These are phyloP conservation scores for Hirsutella rhossiliensis DNA, from an alignment of 2,329 filamentous ascomycete species.

Conservation along the genomic window DNA sequence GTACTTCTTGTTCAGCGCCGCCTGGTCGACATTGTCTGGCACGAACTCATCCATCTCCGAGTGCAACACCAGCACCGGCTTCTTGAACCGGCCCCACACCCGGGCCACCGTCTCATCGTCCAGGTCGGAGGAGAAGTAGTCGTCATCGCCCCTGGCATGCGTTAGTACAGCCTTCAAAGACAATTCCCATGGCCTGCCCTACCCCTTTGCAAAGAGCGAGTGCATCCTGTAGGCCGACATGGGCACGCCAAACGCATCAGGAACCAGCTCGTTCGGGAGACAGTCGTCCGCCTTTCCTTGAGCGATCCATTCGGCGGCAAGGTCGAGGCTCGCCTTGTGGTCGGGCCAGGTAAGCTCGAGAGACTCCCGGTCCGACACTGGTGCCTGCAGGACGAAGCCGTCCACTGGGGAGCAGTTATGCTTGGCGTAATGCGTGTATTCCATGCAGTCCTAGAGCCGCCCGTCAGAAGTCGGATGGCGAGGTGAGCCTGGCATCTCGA, in stretches of 20 bases:
- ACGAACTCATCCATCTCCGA: conserved; percentile 57
- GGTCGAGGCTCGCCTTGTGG: conserved; percentile 30
- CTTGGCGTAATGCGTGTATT: conserved; percentile 34
- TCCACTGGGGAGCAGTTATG: conserved; percentile 44
- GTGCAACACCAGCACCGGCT: conserved; percentile 51
- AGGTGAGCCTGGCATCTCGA: background rate
- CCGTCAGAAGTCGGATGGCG: background rate
- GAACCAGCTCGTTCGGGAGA: conserved; percentile 35
- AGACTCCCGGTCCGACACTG: conserved; percentile 65
- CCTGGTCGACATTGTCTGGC: conserved; percentile 44
- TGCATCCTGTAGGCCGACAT: conserved; percentile 41
- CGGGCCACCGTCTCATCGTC: conserved; percentile 36
- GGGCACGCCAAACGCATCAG: conserved; percentile 27
- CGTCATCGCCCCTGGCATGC: conserved; percentile 56
- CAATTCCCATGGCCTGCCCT: conserved; percentile 9
- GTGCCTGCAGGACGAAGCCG: conserved; percentile 69
- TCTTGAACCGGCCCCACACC: conserved; percentile 55
- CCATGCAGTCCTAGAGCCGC: conserved; percentile 39
- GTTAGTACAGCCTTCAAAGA: background rate
- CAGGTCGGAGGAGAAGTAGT: conserved; percentile 81
- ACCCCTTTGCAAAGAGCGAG: conserved; percentile 38
- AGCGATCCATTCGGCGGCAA: conserved; percentile 42
- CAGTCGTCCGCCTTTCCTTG: conserved; percentile 41
- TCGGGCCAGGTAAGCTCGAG: conserved; percentile 33
- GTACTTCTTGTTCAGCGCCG: conserved; percentile 46